Percentiles rank a stretch among this genome's conserved stretches.
Evolutionary conservation across 345 rosid genomes (phyloP).

Genomic region (Physaria fendleri): DNA sequence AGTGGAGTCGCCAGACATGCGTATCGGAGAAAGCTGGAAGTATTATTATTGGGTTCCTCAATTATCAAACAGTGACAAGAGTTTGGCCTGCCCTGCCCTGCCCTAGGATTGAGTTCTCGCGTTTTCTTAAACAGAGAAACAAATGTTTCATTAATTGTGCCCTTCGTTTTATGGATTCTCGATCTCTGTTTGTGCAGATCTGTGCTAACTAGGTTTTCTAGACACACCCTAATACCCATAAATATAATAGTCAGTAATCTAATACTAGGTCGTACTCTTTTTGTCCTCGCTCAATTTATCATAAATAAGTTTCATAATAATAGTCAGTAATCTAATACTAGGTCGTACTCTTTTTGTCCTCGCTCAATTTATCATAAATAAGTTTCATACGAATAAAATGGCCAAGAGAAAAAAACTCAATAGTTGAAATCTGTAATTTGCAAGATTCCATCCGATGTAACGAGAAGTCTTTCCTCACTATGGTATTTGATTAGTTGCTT

Average conservation of each 20-base stretch:
- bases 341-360: background rate
- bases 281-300: background rate
- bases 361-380: background rate
- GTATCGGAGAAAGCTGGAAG: slow-evolving; percentile 18
- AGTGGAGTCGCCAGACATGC: slow-evolving; percentile 21
- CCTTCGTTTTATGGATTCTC: slow-evolving; percentile 16
- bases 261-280: background rate
- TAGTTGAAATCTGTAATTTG: no score
- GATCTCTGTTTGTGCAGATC: slow-evolving; percentile 26
- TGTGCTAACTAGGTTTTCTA: slow-evolving; percentile 21
- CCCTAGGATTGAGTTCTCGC: slow-evolving; percentile 11
- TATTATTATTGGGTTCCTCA: slow-evolving; percentile 16
- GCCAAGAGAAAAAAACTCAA: no score
- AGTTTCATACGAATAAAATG: no score
- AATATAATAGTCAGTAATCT: background rate
- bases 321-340: background rate
- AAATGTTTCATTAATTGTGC: slow-evolving; percentile 21
- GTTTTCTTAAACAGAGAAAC: slow-evolving; percentile 18
- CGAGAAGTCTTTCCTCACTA: no score
- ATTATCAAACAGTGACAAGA: slow-evolving; percentile 23
- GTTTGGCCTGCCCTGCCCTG: slow-evolving; percentile 19
- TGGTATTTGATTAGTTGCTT: no score
- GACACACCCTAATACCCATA: slow-evolving; percentile 7
- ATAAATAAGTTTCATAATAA: background rate
- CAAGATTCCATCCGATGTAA: no score